Base-by-base conservation (phyloP, 1,284 basidiomycete genomes). In the Ceratobasidium sp. region DNA sequence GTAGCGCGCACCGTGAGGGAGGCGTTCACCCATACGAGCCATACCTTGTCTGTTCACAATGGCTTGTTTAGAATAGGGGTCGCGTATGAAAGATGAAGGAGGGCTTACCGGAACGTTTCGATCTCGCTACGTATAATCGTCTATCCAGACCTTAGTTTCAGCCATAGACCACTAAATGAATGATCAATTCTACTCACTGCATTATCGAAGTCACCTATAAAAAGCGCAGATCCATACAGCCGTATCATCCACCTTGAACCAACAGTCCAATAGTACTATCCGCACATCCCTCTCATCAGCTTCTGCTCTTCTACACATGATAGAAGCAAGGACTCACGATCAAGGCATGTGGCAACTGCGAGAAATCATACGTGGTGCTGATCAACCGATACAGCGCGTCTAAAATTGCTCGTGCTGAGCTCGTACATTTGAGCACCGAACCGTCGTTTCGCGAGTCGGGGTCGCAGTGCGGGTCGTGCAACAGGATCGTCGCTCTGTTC, bases 381-480 rank as follows among this genome's bases (percentile, higher is more conserved):
- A 71, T 57, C 41, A 71, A 15, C 31, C 67, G 41, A 29, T 71
- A 71, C 33, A 71, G 56, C 15, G 53, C 67, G 48, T 71, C 67
- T 44, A 71, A 36, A 15, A 71, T 60, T 15, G 67, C 67, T 8
- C 67, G 67, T 19, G 67, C 41, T 19, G 67, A 41, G 36, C 59
- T 71, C 15, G 67, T 71, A 60, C 67, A 71, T 29, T 71, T 71
- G 54, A 71, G 54, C 27, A 71, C 67, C n/a, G 67, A 71, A 3
- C 51, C 51, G 47, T 71, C 67, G 45, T 71, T 71, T 36, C 67
- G 67, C 7, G 54, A 71, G 48, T 71, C 67, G 1, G 67, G 67
- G n/a, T 71, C 67, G 44, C 67, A 71, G 31, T 71, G 67, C 4
- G 77, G 76, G 47, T 75, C 77, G 51, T 78, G 77, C 31, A 78